phyloP scores from a whole-genome alignment of 2,329 filamentous ascomycete genomes.

The Exserohilum turcica region DNA sequence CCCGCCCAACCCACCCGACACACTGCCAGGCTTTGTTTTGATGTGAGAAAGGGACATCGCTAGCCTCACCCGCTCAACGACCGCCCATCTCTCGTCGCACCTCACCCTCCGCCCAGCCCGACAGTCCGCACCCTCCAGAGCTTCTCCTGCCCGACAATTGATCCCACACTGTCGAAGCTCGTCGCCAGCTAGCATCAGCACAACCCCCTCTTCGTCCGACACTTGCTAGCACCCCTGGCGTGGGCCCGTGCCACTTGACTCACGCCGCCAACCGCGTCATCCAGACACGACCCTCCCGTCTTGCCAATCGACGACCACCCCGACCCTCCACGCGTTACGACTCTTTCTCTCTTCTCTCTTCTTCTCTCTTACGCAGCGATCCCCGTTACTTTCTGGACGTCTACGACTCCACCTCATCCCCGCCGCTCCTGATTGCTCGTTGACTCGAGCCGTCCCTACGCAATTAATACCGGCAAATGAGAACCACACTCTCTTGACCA shows the following conservation, averaged over 20 bases:
- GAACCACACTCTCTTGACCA: conserved; percentile 50
- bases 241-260: conserved; percentile 47
- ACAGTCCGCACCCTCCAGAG: conserved; percentile 13
- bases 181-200: conserved; percentile 33
- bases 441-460: conserved; percentile 48
- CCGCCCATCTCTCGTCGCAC: conserved; percentile 24
- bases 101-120: conserved; percentile 14
- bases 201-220: conserved; percentile 22
- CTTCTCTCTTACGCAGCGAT: conserved; percentile 47
- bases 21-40: conserved; percentile 38
- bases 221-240: conserved; percentile 29
- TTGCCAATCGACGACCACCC: conserved; percentile 37
- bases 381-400: conserved; percentile 38
- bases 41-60: conserved; percentile 35
- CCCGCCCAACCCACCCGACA: conserved; percentile 40
- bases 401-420: conserved; percentile 29
- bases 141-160: neutral
- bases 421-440: conserved; percentile 41
- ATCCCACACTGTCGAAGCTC: conserved; percentile 12
- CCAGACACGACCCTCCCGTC: conserved; percentile 34
- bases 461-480: conserved; percentile 52
- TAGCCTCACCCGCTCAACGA: conserved; percentile 10
- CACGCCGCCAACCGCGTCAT: conserved; percentile 37
- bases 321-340: conserved; percentile 49
- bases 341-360: conserved; percentile 16